phyloP scores from a whole-genome alignment of 148 eudicot genomes.

The Spergularia bocconei region DNA sequence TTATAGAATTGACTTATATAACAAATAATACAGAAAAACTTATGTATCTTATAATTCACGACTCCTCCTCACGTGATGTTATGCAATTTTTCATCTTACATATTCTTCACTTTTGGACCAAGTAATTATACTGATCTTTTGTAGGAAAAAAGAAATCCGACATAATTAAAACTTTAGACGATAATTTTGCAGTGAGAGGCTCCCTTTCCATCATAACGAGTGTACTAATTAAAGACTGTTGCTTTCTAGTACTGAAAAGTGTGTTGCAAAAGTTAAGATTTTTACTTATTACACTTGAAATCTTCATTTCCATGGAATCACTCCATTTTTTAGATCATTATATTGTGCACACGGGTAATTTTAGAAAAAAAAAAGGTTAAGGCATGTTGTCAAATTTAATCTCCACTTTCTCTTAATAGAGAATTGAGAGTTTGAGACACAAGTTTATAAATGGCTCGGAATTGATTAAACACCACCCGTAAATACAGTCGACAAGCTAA shows the following conservation, averaged over 20 bases:
- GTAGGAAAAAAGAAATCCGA: background rate
- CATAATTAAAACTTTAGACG: conserved; percentile 13
- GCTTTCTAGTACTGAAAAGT: background rate
- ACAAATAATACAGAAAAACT: background rate
- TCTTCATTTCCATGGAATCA: no score
- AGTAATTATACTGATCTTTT: conserved; percentile 10
- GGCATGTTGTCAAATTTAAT: no score
- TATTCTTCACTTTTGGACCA: background rate
- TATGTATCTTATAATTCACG: conserved; percentile 29
- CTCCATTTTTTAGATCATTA: no score
- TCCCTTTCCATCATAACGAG: conserved; percentile 14
- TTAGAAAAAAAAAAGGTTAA: no score
- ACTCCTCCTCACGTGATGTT: conserved; percentile 32
- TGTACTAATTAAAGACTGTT: background rate
- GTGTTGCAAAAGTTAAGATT: background rate
- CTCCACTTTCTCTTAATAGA: no score
- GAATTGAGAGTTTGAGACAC: no score
- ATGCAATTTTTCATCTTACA: background rate
- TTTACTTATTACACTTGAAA: no score
- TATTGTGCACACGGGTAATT: no score
- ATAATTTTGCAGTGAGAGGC: conserved; percentile 1
- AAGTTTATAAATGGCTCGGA: no score
- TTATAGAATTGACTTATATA: background rate
- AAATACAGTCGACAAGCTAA: no score
- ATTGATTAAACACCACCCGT: no score